A percentile compares a stretch with the other conserved stretches of the same genome.
These are phyloP conservation scores for Myxozyma neotropica DNA, from an alignment of 805 yeast species.

Conservation along the genomic window DNA sequence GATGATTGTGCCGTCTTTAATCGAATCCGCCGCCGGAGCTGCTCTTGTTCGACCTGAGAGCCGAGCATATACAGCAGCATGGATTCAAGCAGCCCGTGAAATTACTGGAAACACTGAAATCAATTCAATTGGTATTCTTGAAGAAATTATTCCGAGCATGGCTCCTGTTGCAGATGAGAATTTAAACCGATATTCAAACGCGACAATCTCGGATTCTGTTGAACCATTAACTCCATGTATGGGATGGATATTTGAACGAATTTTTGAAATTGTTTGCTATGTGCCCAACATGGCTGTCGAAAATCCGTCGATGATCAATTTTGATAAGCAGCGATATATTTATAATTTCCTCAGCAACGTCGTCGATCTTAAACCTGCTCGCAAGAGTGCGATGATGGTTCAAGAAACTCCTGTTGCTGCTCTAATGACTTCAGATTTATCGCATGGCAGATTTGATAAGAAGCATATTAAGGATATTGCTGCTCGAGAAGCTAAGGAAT, in stretches of 20 bases:
- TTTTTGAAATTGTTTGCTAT: conserved; percentile 72
- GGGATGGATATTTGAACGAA: conserved; percentile 86
- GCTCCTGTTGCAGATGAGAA: conserved; percentile 4
- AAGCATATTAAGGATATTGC: conserved; percentile 47
- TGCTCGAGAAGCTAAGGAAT: conserved; percentile 48
- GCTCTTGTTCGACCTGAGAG: conserved; percentile 82
- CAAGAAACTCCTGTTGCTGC: conserved; percentile 28
- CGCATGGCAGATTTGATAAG: conserved; percentile 37
- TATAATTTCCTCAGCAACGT: conserved; percentile 63
- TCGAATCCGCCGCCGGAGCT: conserved; percentile 75
- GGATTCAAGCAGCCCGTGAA: conserved; percentile 64
- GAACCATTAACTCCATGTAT: conserved; percentile 74
- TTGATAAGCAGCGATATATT: conserved; percentile 77
- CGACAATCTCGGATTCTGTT: not conserved
- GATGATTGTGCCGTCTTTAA: conserved; percentile 67
- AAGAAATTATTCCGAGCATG: conserved; percentile 25
- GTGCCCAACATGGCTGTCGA: conserved; percentile 77
- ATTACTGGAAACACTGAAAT: conserved; percentile 25
- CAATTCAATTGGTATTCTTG: conserved; percentile 34
- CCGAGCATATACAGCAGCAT: conserved; percentile 64
- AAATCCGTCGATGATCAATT: conserved; percentile 69
- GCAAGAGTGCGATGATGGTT: conserved; percentile 20
- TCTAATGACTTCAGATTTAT: conserved; percentile 19
- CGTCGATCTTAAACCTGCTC: conserved; percentile 47
- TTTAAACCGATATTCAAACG: conserved; percentile 5